Base-by-base conservation (phyloP, 2,329 filamentous ascomycete genomes). In the Ophiostoma triangulosporum region DNA sequence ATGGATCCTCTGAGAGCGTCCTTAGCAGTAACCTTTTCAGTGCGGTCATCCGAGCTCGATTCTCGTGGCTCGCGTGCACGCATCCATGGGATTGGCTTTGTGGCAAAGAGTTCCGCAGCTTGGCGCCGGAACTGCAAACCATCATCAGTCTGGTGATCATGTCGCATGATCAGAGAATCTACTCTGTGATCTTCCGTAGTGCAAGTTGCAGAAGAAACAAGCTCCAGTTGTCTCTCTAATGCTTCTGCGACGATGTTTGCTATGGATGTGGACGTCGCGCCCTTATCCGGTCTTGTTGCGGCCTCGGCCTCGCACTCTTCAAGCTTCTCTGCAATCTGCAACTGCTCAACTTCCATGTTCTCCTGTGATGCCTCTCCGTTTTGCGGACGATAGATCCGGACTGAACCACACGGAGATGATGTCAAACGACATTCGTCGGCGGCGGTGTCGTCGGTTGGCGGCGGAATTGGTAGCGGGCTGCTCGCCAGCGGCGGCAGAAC, bases 321-420 rank as follows among this genome's bases (percentile, higher is more conserved):
- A 9, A 43, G 17, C 20, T 9, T 17, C 20, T 43, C 38, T 7
- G 20, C 24, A 20, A 26, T 11, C 20, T 43, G 11, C 9, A 26
- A 2, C 6, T 43, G 6, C 5, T 43, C 20, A 11, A n/a, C 2
- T 14, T 17, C 33, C n/a, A 31, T 20, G 6, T n/a, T n/a, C 31
- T 24, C 15, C 14, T 46, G 8, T 20, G 24, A 9, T 1, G 7
- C 15, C 6, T 20, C 9, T 26, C 4, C 29, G 12, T 3, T 26
- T 14, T 15, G 6, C 9, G 52, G 48, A n/a, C 45, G 52, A 20
- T 22, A 45, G 38, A 55, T 56, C 8, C 29, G 48, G 8, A 55
- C n/a, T 5, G 57, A 57, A 24, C 40, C 43, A 22, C 31, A 48
- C 2, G 51, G 24, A 12, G 54, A 54, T 3, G 50, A 40, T 14